Base-by-base conservation (phyloP, 805 yeast species). In the Cephaloascus albidus region DNA sequence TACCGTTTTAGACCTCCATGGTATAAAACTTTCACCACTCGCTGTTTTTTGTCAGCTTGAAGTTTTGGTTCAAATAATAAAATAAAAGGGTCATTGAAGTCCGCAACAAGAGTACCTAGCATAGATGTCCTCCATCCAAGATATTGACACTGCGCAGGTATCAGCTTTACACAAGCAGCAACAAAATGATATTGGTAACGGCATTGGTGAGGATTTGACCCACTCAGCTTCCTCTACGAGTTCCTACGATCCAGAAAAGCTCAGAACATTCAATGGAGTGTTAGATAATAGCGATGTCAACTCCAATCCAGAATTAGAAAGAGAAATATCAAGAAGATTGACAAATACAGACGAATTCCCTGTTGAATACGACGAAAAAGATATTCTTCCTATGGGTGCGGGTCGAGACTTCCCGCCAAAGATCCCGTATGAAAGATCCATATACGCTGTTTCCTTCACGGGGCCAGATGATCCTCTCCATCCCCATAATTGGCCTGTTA, bases 381-480 rank as follows among this genome's bases (percentile, higher is more conserved):
- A 12, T 23, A 6, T 23, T 12, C 6, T 8, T 23, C 70, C 70
- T 2, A 83, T 84, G 88, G 93, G 93, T 33, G 78, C 74, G 6
- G 77, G 68, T 26, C 71, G 81, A 54, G 70, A 65, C 4, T 80
- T 63, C 47, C 90, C 90, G 4, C 79, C 85, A 6, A 39, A 63
- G 19, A 65, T 81, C 38, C 82, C 83, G 0, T 16, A 31, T n/a
- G 71, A 71, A 36, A 59, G 67, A 35, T 72, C 64, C 18, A 63
- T 63, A 1, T 87, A 78, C 53, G 68, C 75, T 10, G 95, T 87
- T 5, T 70, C 80, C 3, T 86, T 70, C 51, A 83, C 83, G 52
- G 95, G 95, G 0, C 80, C 81, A 1, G 66, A 78, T 36, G 96
- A 88, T 53, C 95, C 95, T 1, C 42, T 60, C 6, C 86, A 80